A percentile compares a stretch with the other conserved stretches of the same genome.
Conservation (phyloP, 1,284 basidiomycete genomes). For the Microbotryum lychnidis-dioicae region DNA sequence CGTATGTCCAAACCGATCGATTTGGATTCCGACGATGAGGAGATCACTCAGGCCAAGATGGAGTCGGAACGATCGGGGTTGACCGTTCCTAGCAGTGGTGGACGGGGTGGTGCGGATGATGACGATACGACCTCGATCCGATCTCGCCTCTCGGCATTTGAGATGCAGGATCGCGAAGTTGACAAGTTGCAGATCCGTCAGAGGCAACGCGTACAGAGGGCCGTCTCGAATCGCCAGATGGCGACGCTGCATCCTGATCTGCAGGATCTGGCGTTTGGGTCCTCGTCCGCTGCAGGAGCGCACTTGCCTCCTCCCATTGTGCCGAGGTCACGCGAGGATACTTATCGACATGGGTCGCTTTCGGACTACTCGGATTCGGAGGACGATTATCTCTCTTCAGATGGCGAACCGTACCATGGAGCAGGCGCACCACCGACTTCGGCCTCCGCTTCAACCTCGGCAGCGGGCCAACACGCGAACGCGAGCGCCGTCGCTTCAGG, state of each 20-base stretch:
- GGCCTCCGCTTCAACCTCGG: conserved; percentile 12
- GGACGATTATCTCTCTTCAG: conserved; percentile 75
- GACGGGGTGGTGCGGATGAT: background rate
- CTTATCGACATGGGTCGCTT: conserved; percentile 55
- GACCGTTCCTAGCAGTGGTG: conserved; percentile 8
- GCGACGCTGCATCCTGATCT: conserved; percentile 60
- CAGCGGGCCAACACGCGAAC: conserved; percentile 2
- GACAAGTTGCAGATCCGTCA: conserved; percentile 57
- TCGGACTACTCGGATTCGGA: conserved; percentile 89
- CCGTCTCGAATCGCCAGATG: conserved; percentile 36
- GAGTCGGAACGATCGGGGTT: conserved; percentile 18
- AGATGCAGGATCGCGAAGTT: conserved; percentile 50
- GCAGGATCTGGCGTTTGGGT: conserved; percentile 55
- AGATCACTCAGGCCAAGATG: conserved; percentile 36
- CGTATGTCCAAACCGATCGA: conserved; percentile 53
- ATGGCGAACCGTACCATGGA: conserved; percentile 55
- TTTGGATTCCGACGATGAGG: conserved; percentile 45
- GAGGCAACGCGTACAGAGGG: conserved; percentile 52
- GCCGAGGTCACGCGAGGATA: conserved; percentile 39
- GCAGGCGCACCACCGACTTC: conserved; percentile 17
- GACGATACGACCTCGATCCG: conserved; percentile 34
- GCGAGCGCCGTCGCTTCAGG: conserved; percentile 5
- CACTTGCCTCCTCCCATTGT: conserved; percentile 41
- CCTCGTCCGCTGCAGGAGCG: background rate
- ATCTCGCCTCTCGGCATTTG: conserved; percentile 35